phyloP scores from a whole-genome alignment of 495 filamentous ascomycete genomes.

The Halenospora varia region DNA sequence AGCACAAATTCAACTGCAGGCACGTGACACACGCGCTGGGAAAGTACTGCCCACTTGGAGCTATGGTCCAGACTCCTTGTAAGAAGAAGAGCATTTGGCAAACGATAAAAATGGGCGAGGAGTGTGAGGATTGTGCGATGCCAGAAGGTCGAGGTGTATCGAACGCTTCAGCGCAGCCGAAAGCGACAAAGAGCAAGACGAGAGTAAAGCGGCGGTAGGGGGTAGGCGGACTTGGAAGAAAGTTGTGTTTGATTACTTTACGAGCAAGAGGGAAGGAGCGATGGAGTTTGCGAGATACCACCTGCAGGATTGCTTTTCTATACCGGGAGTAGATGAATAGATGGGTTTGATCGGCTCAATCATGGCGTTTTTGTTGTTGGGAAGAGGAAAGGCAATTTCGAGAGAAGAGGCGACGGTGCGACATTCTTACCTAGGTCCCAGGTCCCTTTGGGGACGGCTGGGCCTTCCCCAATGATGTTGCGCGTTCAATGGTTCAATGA shows the following conservation, averaged over 20 bases:
- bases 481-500: too few species aligned
- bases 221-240: not conserved
- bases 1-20: slow-evolving; percentile 20
- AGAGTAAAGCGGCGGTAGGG: not conserved
- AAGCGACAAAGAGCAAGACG: not conserved
- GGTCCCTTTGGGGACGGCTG: too few species aligned
- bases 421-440: too few species aligned
- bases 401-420: too few species aligned
- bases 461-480: too few species aligned
- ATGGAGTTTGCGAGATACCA: not conserved
- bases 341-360: too few species aligned
- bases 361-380: too few species aligned
- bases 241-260: not conserved
- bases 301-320: not conserved
- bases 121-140: slow-evolving; percentile 24
- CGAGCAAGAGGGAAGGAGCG: not conserved
- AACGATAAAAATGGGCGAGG: slow-evolving; percentile 21
- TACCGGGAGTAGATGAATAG: not conserved
- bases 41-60: slow-evolving; percentile 16
- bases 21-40: slow-evolving; percentile 22
- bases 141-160: slow-evolving; percentile 6
- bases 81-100: slow-evolving; percentile 26
- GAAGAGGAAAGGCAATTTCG: too few species aligned
- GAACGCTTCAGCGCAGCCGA: not conserved
- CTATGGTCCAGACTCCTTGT: slow-evolving; percentile 25